A percentile compares a stretch with the other conserved stretches of the same genome.
Evolutionary conservation across 2,329 filamentous ascomycete genomes (phyloP).

Genomic region (Clonostachys sp.): DNA sequence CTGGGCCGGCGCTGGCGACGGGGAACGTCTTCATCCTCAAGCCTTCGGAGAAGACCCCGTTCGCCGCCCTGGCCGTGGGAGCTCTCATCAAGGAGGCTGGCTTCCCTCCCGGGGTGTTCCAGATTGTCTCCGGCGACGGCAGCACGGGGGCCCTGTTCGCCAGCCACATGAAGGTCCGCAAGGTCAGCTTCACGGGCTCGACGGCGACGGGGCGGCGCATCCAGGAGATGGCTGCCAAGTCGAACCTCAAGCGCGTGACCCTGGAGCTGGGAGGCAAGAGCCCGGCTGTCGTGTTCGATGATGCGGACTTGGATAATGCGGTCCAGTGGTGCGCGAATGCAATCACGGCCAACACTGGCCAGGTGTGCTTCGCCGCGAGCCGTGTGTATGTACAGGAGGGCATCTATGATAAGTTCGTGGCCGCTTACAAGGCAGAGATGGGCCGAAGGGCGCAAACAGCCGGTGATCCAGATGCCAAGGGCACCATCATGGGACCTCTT

Average conservation of each 20-base stretch:
- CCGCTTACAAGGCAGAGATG: conserved; percentile 55
- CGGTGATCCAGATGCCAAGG: conserved; percentile 55
- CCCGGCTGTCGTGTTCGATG: conserved; percentile 60
- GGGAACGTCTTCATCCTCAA: conserved; percentile 39
- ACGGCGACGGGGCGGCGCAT: conserved; percentile 63
- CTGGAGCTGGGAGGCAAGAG: conserved; percentile 71
- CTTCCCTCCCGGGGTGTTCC: conserved; percentile 35
- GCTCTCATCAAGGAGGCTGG: conserved; percentile 29
- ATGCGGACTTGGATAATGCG: conserved; percentile 59
- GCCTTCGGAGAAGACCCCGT: conserved; percentile 35
- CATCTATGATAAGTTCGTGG: conserved; percentile 58
- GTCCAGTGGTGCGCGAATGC: conserved; percentile 28
- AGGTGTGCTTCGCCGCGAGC: conserved; percentile 72
- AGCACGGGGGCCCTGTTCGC: conserved; percentile 16
- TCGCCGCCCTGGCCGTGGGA: conserved; percentile 24
- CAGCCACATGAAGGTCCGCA: conserved; percentile 24
- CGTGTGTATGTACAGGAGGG: conserved; percentile 62
- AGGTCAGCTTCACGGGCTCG: conserved; percentile 70
- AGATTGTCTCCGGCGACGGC: conserved; percentile 34
- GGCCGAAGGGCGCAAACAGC: conserved; percentile 46
- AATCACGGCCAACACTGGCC: conserved; percentile 67
- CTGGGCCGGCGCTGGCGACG: conserved; percentile 31
- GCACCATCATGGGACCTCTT: conserved; percentile 55
- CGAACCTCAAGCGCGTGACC: conserved; percentile 65
- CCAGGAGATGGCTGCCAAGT: conserved; percentile 54